These are phyloP conservation scores for Aspergillus carlsbadensis DNA, from an alignment of 495 filamentous ascomycete species.

Conservation along the genomic window DNA sequence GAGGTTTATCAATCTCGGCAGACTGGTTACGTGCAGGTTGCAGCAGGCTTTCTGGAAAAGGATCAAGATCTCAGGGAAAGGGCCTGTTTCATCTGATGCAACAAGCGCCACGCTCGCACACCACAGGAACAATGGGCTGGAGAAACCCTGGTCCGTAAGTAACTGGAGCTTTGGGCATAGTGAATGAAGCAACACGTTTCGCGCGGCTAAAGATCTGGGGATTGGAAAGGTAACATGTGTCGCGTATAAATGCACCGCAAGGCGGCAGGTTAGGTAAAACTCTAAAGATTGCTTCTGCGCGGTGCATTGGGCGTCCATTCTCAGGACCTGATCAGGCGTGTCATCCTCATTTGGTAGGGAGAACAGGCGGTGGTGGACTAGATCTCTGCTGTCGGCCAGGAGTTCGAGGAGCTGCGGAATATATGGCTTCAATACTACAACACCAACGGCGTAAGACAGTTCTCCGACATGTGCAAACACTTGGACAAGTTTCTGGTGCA, in stretches of 20 bases:
- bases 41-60: neutral
- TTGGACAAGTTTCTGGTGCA: neutral
- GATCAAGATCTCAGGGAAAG: neutral
- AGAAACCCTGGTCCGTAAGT: neutral
- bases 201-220: neutral
- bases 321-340: neutral
- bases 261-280: neutral
- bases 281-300: neutral
- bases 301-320: too few relatives aligned
- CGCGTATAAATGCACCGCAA: neutral
- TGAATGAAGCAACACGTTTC: neutral
- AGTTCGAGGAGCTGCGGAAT: neutral
- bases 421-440: neutral
- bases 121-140: neutral
- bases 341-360: neutral
- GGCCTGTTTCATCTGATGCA: neutral
- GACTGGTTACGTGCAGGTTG: neutral
- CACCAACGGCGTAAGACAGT: neutral
- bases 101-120: neutral
- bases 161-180: neutral
- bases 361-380: neutral
- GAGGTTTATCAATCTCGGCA: neutral
- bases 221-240: slow-evolving; percentile 6
- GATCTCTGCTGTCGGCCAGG: neutral
- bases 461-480: neutral